These are phyloP conservation scores for Phytophthora europaea DNA, from an alignment of 352 stramenopile species.

Conservation along the genomic window DNA sequence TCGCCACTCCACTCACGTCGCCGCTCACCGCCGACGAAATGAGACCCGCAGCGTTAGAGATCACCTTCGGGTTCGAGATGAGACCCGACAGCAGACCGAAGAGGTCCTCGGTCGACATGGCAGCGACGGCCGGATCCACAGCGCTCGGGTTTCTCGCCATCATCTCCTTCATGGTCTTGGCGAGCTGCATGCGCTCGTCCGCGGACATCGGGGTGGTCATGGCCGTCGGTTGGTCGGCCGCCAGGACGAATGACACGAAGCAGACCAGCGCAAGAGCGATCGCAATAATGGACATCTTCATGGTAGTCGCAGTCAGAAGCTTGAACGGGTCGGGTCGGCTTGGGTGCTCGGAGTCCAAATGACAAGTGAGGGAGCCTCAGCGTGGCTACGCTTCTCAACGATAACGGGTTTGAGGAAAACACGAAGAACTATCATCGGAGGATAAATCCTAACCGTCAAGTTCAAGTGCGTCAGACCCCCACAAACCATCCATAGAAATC, in stretches of 20 bases:
- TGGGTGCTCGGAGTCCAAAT: conserved; percentile 4
- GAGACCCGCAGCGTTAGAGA: not conserved
- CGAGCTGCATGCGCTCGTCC: conserved; percentile 22
- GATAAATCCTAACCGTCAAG: no score
- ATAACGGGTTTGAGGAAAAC: not conserved
- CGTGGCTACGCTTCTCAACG: no score
- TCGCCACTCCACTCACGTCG: conserved; percentile 3
- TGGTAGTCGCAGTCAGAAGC: not conserved
- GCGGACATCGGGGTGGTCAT: not conserved
- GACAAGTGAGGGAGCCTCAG: not conserved
- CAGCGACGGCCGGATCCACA: not conserved
- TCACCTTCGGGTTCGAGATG: conserved; percentile 6
- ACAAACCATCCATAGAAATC: not conserved
- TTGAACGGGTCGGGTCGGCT: not conserved
- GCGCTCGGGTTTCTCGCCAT: not conserved
- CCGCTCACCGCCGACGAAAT: not conserved
- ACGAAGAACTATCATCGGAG: not conserved
- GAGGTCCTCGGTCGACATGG: conserved; percentile 17
- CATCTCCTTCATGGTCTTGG: conserved; percentile 21
- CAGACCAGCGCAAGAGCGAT: conserved; percentile 9
- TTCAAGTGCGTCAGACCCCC: no score
- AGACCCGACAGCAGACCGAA: conserved; percentile 8
- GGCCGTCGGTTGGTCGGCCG: conserved; percentile 10
- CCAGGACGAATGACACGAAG: conserved; percentile 12
- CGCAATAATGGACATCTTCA: conserved; percentile 9